Percentiles rank a stretch among this genome's conserved stretches.
These are phyloP conservation scores for Sisymbrium altissimum DNA, from an alignment of 345 rosid species.

Conservation along the genomic window DNA sequence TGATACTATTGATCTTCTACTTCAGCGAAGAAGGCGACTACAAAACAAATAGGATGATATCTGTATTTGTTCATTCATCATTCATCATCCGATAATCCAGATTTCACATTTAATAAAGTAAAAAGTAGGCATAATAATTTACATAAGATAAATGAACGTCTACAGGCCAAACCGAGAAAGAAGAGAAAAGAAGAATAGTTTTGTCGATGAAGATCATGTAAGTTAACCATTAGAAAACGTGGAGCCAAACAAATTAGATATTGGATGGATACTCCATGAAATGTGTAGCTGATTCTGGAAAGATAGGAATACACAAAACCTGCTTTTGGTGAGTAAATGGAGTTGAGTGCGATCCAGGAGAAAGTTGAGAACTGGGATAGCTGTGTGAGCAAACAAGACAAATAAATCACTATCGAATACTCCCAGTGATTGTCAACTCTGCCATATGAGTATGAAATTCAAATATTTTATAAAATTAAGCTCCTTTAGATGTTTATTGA, in stretches of 20 bases:
- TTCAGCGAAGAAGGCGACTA: background rate
- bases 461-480: too few species aligned
- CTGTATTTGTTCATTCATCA: too few species aligned
- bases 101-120: too few species aligned
- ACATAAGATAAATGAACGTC: background rate
- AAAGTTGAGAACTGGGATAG: background rate
- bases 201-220: background rate
- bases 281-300: background rate
- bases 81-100: too few species aligned
- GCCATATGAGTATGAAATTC: background rate
- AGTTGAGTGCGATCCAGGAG: slow-evolving; percentile 4
- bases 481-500: too few species aligned
- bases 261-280: slow-evolving; percentile 2
- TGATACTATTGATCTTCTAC: background rate
- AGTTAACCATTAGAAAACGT: background rate
- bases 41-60: background rate
- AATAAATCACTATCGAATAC: background rate
- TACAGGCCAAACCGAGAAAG: background rate
- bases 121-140: too few species aligned
- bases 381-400: background rate
- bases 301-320: background rate
- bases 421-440: background rate
- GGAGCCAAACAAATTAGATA: background rate
- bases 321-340: background rate
- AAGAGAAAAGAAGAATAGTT: background rate